These are phyloP conservation scores for Scheffersomyces stipitis DNA, from an alignment of 805 yeast species.

Conservation along the genomic window DNA sequence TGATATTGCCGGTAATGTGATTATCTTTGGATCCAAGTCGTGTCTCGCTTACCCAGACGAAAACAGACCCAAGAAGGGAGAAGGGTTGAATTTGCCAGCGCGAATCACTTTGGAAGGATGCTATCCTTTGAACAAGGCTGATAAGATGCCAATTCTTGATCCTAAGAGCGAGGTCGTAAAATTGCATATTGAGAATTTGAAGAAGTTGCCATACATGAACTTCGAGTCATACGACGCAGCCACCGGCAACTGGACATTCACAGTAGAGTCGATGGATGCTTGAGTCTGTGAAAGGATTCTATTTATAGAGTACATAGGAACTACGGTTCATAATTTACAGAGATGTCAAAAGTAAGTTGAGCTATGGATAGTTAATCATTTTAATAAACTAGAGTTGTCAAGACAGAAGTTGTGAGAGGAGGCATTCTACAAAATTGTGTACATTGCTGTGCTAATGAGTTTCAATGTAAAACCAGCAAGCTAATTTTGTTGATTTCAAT, in stretches of 20 bases:
- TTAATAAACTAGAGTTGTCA: no score
- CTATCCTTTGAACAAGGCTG: constrained; percentile 74
- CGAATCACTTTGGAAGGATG: constrained; percentile 74
- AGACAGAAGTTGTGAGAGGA: no score
- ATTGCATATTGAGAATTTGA: constrained; percentile 67
- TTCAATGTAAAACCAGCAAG: no score
- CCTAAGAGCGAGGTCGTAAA: constrained; percentile 69
- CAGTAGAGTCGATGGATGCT: constrained; percentile 38
- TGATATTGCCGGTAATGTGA: constrained; percentile 63
- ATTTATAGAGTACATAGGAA: no score
- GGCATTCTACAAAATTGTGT: no score
- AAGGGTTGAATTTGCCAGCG: constrained; percentile 80
- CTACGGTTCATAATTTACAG: no score
- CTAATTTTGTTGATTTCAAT: no score
- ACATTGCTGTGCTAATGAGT: no score
- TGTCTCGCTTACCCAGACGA: constrained; percentile 75
- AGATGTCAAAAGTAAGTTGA: no score
- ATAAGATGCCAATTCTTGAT: constrained; percentile 72
- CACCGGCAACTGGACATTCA: constrained; percentile 71
- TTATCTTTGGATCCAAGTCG: constrained; percentile 58
- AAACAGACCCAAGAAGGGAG: constrained; percentile 63
- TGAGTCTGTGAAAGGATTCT: neutral
- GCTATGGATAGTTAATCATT: no score
- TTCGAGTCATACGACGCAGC: constrained; percentile 77
- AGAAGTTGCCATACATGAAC: constrained; percentile 54